Evolutionary conservation across 352 stramenopile species (phyloP), one percentile per base, ranked within the genome.

Genomic region (Phytophthora colocasiae): DNA sequence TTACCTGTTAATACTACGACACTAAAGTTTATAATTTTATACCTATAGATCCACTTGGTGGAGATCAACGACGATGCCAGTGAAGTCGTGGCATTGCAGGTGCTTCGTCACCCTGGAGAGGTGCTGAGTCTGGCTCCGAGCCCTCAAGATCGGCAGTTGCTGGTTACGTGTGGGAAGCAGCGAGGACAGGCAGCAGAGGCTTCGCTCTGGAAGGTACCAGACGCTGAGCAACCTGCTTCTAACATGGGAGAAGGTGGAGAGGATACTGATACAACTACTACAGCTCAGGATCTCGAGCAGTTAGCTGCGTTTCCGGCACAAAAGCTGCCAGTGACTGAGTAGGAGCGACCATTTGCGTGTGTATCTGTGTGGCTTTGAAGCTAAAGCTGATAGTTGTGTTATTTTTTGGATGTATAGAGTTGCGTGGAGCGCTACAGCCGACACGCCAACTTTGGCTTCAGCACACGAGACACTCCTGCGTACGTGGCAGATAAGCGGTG

Each of bases 161-260:
- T 93, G 17, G 68, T 86, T 26, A 89, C 85, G 34, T 81, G 78
- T 52, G 73, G 70, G 36, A 91, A 90, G 58, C 50, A 62, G 19
- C 68, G 63, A 41, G 69, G 73, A 15, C 58, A 89, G 24, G 4
- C 53, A 4, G 44, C 66, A 2, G 59, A 80, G 14, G 80, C 81
- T 49, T 76, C 69, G 34, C 62, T 93, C 1, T 93, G 82, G 83
- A 75, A 60, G 10, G 74, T 91, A 46, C 70, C 72, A 1, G 53
- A 54, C 4, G 36, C 66, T 36, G 61, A 67, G 5, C 63, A 61
- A 6, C 17, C 14, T 39, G 7, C 22, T 15, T 12, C 7, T 49
- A 17, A 69, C 1, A 31, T 22, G 31, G 29, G 53, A 19, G 59
- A 58, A 29, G 48, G 68, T 12, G 54, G 15, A 7, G 63, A 58